These are phyloP conservation scores for Chlamydomonas schloesseri DNA, from an alignment of 139 green algal species.

Conservation along the genomic window DNA sequence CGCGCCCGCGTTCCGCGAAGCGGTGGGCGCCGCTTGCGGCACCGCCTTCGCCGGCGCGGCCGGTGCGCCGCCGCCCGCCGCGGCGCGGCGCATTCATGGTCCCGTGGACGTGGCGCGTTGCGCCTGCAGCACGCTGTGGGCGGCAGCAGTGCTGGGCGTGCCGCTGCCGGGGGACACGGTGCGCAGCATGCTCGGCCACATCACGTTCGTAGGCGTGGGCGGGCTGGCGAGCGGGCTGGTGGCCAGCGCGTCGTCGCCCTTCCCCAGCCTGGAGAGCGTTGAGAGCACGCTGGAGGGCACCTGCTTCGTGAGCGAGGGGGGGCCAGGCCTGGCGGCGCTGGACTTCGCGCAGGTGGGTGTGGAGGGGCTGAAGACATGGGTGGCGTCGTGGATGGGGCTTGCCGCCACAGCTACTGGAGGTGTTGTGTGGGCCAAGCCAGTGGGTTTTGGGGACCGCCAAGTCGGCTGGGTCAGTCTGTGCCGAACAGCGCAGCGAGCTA, in stretches of 20 bases:
- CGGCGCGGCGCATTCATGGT: not conserved
- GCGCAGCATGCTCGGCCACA: not conserved
- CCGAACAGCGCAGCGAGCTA: not conserved
- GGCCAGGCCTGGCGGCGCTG: not conserved
- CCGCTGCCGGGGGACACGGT: not conserved
- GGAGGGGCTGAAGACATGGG: too few relatives aligned
- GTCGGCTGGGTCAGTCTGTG: not conserved
- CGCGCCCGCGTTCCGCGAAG: not conserved
- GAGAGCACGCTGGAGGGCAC: not conserved
- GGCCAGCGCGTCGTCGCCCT: not conserved
- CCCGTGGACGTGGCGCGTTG: not conserved
- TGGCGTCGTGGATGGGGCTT: not conserved
- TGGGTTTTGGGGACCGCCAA: not conserved
- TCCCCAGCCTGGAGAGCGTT: not conserved
- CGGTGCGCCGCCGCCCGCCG: not conserved
- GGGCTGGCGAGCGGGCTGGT: not conserved
- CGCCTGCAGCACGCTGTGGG: conserved; percentile 31
- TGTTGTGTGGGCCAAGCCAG: too few relatives aligned
- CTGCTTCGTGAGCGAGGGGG: not conserved
- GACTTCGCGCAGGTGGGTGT: conserved; percentile 34
- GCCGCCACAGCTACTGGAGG: not conserved
- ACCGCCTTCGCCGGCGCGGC: not conserved
- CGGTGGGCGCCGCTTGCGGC: not conserved
- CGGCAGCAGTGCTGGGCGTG: conserved; percentile 27
- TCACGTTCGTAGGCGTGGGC: not conserved